These are phyloP conservation scores for Neoboletus magnificus DNA, from an alignment of 768 basidiomycete genomes.

Conservation along the genomic window DNA sequence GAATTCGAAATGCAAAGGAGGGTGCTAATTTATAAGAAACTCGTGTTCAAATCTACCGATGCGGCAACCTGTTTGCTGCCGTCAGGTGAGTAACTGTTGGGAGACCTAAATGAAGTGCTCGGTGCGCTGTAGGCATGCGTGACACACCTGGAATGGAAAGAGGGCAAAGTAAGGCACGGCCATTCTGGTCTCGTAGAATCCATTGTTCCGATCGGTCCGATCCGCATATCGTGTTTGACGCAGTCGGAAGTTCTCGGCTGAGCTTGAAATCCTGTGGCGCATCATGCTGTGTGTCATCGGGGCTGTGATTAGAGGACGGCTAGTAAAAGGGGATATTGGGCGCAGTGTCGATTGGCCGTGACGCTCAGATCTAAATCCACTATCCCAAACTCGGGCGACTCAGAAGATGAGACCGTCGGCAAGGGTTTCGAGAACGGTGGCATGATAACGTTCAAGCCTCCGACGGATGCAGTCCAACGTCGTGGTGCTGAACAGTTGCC, in stretches of 20 bases:
- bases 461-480: background rate
- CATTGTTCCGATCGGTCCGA: background rate
- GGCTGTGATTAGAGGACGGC: no score
- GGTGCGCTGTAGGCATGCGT: background rate
- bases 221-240: no score
- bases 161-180: background rate
- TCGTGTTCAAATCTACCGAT: conserved; percentile 4
- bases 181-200: background rate
- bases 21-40: conserved; percentile 21
- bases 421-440: background rate
- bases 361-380: no score
- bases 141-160: conserved; percentile 2
- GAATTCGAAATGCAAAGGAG: background rate
- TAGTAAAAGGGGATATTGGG: background rate
- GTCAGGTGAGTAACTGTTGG: conserved; percentile 8
- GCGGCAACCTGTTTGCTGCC: conserved; percentile 15
- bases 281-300: no score
- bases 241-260: background rate
- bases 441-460: background rate
- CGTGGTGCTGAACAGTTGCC: background rate
- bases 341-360: background rate
- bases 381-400: background rate
- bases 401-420: background rate
- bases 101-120: background rate
- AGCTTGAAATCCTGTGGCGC: background rate